phyloP scores from a whole-genome alignment of 371 early-diverging fungal species.

The Mucor velutinosus region DNA sequence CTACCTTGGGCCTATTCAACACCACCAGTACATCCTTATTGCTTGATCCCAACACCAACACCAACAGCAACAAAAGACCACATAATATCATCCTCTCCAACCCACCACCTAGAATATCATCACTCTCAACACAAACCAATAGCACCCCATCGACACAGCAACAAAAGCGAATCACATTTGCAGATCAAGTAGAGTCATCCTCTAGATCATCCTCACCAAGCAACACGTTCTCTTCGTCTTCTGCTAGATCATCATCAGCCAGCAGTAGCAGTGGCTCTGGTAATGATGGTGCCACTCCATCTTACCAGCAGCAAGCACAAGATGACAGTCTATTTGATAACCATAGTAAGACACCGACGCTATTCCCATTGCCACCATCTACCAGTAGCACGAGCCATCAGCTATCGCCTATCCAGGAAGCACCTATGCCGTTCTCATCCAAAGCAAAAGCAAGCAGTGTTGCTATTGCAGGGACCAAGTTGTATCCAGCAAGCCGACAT shows the following conservation, averaged over 20 bases:
- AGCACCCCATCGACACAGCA: background rate
- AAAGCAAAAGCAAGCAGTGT: background rate
- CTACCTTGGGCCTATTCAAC: slow-evolving; percentile 4
- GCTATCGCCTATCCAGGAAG: slow-evolving; percentile 10
- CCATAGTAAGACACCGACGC: background rate
- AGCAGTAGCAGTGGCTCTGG: background rate
- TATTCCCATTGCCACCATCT: background rate
- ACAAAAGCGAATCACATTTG: slow-evolving; percentile 20
- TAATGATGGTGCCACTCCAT: background rate
- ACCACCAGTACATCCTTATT: background rate
- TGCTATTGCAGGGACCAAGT: slow-evolving; percentile 13
- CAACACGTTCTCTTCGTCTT: slow-evolving; percentile 14
- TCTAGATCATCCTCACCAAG: background rate
- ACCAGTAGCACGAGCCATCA: background rate
- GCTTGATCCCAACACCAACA: background rate
- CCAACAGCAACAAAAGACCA: background rate
- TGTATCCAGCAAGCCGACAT: slow-evolving; percentile 46
- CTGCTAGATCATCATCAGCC: slow-evolving; percentile 7
- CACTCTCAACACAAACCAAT: slow-evolving; percentile 1
- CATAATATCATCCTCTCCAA: slow-evolving; percentile 11
- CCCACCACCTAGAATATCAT: slow-evolving; percentile 29
- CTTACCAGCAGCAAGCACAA: slow-evolving; percentile 4
- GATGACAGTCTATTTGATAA: background rate
- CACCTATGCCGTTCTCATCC: background rate
- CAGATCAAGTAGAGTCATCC: slow-evolving; percentile 13